These are phyloP conservation scores for Aspergillus terreus DNA, from an alignment of 2,329 filamentous ascomycete genomes.

Conservation along the genomic window DNA sequence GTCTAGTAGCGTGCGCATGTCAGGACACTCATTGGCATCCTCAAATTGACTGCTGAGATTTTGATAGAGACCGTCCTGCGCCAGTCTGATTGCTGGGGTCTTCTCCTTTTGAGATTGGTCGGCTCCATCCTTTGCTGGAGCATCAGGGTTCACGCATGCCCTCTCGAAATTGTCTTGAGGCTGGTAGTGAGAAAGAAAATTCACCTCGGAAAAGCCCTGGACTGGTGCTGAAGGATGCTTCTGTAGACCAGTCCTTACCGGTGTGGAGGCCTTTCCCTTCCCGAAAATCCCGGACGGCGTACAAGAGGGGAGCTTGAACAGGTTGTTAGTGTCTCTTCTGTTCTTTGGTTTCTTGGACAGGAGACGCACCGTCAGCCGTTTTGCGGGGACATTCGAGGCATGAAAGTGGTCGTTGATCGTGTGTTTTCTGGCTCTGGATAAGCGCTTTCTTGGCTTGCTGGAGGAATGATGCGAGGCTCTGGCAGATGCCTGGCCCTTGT, in stretches of 20 bases:
- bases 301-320: slow-evolving; percentile 20
- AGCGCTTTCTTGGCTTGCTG: slow-evolving; percentile 18
- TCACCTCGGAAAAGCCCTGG: background rate
- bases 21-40: too few relatives aligned
- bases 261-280: slow-evolving; percentile 33
- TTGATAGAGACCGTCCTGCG: too few relatives aligned
- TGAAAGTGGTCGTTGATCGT: slow-evolving; percentile 55
- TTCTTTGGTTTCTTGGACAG: background rate
- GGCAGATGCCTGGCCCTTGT: slow-evolving; percentile 20
- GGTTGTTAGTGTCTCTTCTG: slow-evolving; percentile 1
- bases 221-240: background rate
- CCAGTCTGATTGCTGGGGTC: too few relatives aligned
- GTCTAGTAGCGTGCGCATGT: too few relatives aligned
- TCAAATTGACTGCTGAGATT: too few relatives aligned
- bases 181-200: background rate
- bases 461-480: background rate
- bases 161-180: too few relatives aligned
- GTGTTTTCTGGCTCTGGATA: slow-evolving; percentile 22
- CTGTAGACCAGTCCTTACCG: slow-evolving; percentile 18
- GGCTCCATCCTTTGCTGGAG: too few relatives aligned
- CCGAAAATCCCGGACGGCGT: slow-evolving; percentile 31
- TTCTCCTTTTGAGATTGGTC: background rate
- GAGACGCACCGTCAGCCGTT: slow-evolving; percentile 49
- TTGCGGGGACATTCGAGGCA: slow-evolving; percentile 51
- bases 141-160: too few relatives aligned